These are phyloP conservation scores for Apiotrichum laibachii DNA, from an alignment of 1,284 basidiomycete genomes.

Conservation along the genomic window DNA sequence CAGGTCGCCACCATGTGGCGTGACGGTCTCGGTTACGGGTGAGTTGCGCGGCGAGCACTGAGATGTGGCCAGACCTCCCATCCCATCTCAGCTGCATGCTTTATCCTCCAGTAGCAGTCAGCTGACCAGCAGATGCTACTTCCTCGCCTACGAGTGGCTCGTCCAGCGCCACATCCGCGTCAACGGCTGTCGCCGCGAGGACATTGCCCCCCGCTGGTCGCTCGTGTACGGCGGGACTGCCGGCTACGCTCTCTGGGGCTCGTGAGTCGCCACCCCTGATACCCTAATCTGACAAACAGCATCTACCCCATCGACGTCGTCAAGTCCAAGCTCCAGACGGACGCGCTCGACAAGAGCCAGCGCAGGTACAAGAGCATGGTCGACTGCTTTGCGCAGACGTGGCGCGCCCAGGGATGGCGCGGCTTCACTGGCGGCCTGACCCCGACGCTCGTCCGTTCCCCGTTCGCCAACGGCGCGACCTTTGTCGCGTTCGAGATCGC, in stretches of 20 bases:
- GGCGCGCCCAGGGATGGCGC: constrained; percentile 71
- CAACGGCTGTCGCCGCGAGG: constrained; percentile 67
- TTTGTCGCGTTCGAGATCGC: constrained; percentile 91
- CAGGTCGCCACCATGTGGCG: constrained; percentile 85
- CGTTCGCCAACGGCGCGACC: constrained; percentile 79
- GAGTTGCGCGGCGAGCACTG: constrained; percentile 10
- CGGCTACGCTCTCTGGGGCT: constrained; percentile 51
- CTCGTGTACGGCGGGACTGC: constrained; percentile 82
- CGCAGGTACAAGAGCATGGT: constrained; percentile 77
- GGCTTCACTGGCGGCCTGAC: constrained; percentile 87
- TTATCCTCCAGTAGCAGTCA: too few relatives aligned
- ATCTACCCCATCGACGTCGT: constrained; percentile 94
- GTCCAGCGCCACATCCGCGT: constrained; percentile 76
- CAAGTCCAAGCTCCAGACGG: constrained; percentile 93
- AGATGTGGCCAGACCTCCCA: too few relatives aligned
- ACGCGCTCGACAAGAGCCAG: constrained; percentile 70
- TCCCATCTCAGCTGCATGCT: too few relatives aligned
- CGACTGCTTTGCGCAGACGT: constrained; percentile 79
- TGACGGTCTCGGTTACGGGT: constrained; percentile 78
- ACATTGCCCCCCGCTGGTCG: constrained; percentile 72
- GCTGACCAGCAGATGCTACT: constrained; percentile 61
- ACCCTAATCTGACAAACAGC: constrained; percentile 45
- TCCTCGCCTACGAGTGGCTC: constrained; percentile 88
- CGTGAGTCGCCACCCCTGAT: constrained; percentile 20
- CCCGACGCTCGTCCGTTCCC: constrained; percentile 74